Conservation (phyloP, 495 filamentous ascomycete species). For the Massariosphaeria phaeospora region DNA sequence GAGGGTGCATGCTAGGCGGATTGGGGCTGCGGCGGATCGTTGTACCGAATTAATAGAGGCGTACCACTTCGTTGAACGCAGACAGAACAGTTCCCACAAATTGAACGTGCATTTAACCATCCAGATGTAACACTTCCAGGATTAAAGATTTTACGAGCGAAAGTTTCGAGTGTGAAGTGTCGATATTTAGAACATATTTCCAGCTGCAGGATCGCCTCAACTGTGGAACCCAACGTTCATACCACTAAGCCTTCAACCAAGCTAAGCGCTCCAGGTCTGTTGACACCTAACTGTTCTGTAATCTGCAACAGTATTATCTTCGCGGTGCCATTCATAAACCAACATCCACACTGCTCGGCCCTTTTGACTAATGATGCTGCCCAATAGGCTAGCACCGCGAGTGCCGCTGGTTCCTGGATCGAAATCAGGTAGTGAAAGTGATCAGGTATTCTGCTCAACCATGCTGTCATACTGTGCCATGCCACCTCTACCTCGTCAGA, state of each 20-base stretch:
- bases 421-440: conserved; percentile 23
- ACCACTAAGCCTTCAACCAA: neutral
- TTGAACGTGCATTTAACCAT: too few species aligned
- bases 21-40: too few species aligned
- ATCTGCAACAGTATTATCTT: conserved; percentile 2
- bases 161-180: too few species aligned
- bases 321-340: conserved; percentile 19
- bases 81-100: too few species aligned
- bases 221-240: too few species aligned
- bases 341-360: conserved; percentile 23
- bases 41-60: too few species aligned
- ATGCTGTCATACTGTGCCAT: conserved; percentile 26
- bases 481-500: conserved; percentile 13
- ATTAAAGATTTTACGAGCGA: too few species aligned
- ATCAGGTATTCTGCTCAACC: conserved; percentile 25
- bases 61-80: too few species aligned
- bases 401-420: conserved; percentile 5
- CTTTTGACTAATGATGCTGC: conserved; percentile 15
- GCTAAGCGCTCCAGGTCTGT: neutral
- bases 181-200: too few species aligned
- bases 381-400: conserved; percentile 29
- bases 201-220: too few species aligned
- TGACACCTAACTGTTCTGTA: neutral
- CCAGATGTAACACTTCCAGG: too few species aligned
- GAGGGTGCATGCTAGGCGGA: too few species aligned